These are phyloP conservation scores for Fusarium concolor DNA, from an alignment of 2,329 filamentous ascomycete species.

Conservation along the genomic window DNA sequence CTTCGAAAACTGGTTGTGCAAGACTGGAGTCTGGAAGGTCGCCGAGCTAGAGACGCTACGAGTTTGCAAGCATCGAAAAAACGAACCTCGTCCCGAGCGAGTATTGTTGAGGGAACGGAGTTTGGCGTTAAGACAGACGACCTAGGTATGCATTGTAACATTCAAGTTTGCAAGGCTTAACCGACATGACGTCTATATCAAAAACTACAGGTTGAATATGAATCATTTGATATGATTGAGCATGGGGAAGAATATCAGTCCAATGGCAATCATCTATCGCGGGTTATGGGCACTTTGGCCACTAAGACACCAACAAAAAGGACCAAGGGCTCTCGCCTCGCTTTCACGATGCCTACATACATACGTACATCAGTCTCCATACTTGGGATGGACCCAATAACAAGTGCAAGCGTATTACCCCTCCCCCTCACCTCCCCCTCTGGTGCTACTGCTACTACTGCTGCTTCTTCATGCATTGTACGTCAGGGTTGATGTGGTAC, in stretches of 20 bases:
- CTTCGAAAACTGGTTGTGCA: slow-evolving; percentile 20
- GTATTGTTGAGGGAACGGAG: slow-evolving; percentile 35
- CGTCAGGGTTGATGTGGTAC: slow-evolving; percentile 36
- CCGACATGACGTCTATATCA: slow-evolving; percentile 20
- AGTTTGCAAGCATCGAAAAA: slow-evolving; percentile 12
- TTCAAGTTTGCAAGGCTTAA: slow-evolving; percentile 14
- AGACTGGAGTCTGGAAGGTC: neutral
- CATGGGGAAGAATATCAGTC: slow-evolving; percentile 5
- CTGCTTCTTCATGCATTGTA: slow-evolving; percentile 33
- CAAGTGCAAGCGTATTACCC: slow-evolving; percentile 33
- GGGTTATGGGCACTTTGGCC: slow-evolving; percentile 14
- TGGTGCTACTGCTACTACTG: too few species aligned
- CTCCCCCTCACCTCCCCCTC: slow-evolving; percentile 28
- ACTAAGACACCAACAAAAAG: slow-evolving; percentile 18
- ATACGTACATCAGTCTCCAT: neutral
- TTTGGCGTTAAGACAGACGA: slow-evolving; percentile 2
- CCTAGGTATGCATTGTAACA: slow-evolving; percentile 17
- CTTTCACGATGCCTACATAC: slow-evolving; percentile 24
- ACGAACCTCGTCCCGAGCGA: neutral
- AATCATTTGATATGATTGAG: neutral
- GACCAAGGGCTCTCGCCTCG: slow-evolving; percentile 29
- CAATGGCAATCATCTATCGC: slow-evolving; percentile 9
- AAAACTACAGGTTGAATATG: neutral
- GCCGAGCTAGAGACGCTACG: slow-evolving; percentile 22
- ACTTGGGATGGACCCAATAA: slow-evolving; percentile 16